phyloP scores from a whole-genome alignment of 2,329 filamentous ascomycete species.

The Sporothrix variecibatus region DNA sequence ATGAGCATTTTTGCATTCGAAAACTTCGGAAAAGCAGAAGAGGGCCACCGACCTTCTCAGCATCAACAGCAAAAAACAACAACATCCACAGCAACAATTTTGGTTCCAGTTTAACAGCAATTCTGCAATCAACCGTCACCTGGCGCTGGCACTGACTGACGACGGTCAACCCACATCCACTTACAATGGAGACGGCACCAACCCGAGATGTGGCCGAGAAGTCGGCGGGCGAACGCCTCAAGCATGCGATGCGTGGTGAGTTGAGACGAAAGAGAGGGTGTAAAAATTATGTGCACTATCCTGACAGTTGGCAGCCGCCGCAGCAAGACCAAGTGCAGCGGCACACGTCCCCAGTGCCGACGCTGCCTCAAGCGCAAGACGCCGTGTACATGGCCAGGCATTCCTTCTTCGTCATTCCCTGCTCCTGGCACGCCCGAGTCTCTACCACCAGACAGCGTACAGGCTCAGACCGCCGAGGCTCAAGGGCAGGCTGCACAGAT shows the following conservation, averaged over 20 bases:
- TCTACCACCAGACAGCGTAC: background rate
- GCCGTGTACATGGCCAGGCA: background rate
- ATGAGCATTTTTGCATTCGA: background rate
- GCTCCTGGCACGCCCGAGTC: background rate
- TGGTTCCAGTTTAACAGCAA: background rate
- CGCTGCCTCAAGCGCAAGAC: background rate
- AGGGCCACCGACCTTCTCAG: background rate
- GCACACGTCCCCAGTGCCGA: background rate
- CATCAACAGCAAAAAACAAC: background rate
- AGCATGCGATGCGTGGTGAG: slow-evolving; percentile 9
- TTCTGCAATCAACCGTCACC: background rate
- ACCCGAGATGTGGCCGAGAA: background rate
- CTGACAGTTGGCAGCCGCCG: slow-evolving; percentile 6
- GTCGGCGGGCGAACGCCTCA: slow-evolving; percentile 4
- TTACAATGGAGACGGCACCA: background rate
- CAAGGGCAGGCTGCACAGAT: background rate
- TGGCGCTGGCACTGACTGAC: background rate
- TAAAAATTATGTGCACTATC: background rate
- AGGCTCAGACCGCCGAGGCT: background rate
- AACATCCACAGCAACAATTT: background rate
- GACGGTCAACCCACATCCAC: background rate
- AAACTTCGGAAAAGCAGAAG: background rate
- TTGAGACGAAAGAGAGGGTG: background rate
- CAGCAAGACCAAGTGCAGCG: slow-evolving; percentile 20
- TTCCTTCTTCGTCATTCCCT: background rate